These are phyloP conservation scores for Sclerotiophoma versabilis DNA, from an alignment of 2,329 filamentous ascomycete species.

Conservation along the genomic window DNA sequence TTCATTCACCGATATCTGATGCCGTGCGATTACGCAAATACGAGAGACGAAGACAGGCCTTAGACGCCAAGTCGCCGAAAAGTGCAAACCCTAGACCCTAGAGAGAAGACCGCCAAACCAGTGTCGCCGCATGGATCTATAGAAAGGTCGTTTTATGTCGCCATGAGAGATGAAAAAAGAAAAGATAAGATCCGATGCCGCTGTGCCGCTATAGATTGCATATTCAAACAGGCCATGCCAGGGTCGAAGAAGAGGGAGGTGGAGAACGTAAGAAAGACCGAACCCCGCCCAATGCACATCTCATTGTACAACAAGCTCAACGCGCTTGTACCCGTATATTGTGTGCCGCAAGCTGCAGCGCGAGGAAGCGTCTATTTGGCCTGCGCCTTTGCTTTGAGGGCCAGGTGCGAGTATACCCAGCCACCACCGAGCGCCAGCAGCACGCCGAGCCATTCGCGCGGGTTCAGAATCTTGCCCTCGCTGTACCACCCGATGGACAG, in stretches of 20 bases:
- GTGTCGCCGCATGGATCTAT: constrained; percentile 13
- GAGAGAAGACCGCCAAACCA: constrained; percentile 8
- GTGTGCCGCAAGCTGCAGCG: constrained; percentile 1
- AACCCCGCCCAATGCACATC: constrained; percentile 14
- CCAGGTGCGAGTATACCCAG: constrained; percentile 55
- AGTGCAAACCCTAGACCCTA: constrained; percentile 3
- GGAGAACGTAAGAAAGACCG: not conserved
- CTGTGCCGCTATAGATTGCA: constrained; percentile 14
- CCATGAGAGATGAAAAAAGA: constrained; percentile 7
- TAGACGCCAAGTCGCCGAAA: constrained; percentile 11
- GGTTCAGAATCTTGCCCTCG: constrained; percentile 52
- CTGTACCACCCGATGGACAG: constrained; percentile 56
- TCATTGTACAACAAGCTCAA: constrained; percentile 16
- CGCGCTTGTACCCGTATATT: constrained; percentile 5
- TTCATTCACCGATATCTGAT: constrained; percentile 10
- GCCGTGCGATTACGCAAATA: constrained; percentile 11
- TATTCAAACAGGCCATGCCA: constrained; percentile 18
- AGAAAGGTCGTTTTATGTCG: constrained; percentile 12
- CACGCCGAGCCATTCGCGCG: constrained; percentile 53
- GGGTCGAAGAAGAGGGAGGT: not conserved
- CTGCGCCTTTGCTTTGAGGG: constrained; percentile 47
- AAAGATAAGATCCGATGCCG: constrained; percentile 6
- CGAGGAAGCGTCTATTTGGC: constrained; percentile 27
- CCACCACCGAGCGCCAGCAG: constrained; percentile 55
- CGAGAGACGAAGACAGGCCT: not conserved